These are phyloP conservation scores for Diaporthe destruens DNA, from an alignment of 2,329 filamentous ascomycete species.

Conservation along the genomic window DNA sequence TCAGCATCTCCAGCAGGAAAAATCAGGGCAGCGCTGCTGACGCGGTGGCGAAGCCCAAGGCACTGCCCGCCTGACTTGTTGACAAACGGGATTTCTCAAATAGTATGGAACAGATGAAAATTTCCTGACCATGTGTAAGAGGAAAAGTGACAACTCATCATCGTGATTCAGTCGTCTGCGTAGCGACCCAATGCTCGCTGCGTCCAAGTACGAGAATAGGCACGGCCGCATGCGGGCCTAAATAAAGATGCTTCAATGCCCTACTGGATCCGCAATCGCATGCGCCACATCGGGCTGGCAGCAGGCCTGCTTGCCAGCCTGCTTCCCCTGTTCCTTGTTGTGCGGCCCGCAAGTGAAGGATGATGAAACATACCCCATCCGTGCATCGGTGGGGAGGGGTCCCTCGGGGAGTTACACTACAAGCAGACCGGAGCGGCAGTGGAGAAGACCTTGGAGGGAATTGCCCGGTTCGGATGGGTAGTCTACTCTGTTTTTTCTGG, in stretches of 20 bases:
- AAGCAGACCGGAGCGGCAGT: not conserved
- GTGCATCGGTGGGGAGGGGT: not conserved
- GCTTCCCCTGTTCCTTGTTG: too few species aligned
- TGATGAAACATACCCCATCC: constrained; percentile 26
- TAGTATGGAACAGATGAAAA: not conserved
- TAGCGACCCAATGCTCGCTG: constrained; percentile 29
- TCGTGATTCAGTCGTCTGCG: constrained; percentile 28
- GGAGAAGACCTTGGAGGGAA: not conserved
- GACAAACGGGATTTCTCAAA: not conserved
- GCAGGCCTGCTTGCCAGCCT: not conserved
- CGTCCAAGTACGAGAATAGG: constrained; percentile 24
- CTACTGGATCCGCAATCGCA: not conserved
- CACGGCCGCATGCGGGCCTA: constrained; percentile 26
- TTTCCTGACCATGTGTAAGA: not conserved
- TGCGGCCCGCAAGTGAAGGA: constrained; percentile 13
- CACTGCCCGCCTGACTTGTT: not conserved
- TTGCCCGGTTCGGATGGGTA: constrained; percentile 21
- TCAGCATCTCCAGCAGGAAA: not conserved
- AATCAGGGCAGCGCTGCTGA: constrained; percentile 20
- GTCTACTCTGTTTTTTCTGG: too few species aligned
- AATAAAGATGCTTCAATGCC: constrained; percentile 32
- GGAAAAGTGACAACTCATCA: constrained; percentile 24
- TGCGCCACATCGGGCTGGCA: not conserved
- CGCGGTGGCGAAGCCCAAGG: constrained; percentile 15
- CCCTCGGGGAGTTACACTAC: not conserved